These are phyloP conservation scores for Populus tomentosa DNA, from an alignment of 441 rosid genomes.

Conservation along the genomic window DNA sequence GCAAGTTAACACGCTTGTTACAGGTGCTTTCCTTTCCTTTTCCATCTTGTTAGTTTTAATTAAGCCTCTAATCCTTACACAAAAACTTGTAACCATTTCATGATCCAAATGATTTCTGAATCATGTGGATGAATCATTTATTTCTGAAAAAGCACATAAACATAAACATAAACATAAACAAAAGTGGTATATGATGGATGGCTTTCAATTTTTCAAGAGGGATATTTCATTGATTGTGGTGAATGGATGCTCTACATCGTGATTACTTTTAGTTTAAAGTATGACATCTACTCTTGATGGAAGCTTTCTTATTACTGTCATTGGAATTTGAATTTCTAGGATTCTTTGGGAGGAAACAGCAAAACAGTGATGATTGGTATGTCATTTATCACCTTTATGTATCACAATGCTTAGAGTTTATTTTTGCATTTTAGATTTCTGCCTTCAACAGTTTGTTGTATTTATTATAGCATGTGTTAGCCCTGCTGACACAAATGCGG, in stretches of 20 bases:
- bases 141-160: neutral
- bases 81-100: neutral
- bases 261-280: neutral
- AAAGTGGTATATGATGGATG: neutral
- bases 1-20: slow-evolving; percentile 95
- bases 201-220: too few relatives aligned
- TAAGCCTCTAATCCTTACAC: neutral
- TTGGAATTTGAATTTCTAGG: slow-evolving; percentile 40
- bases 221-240: too few relatives aligned
- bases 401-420: slow-evolving; percentile 3
- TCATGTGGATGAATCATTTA: neutral
- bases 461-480: slow-evolving; percentile 78
- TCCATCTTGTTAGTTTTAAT: neutral
- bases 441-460: neutral
- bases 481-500: slow-evolving; percentile 97
- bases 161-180: neutral
- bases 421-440: neutral
- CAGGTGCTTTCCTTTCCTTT: slow-evolving; percentile 42
- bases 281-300: neutral
- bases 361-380: slow-evolving; percentile 98
- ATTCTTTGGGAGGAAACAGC: slow-evolving; percentile 99
- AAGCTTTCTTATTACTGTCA: neutral
- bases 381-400: slow-evolving; percentile 8
- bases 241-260: too few relatives aligned
- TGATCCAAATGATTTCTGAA: neutral